Conservation (phyloP, 2,329 filamentous ascomycete species). For the Alternaria conjuncta region DNA sequence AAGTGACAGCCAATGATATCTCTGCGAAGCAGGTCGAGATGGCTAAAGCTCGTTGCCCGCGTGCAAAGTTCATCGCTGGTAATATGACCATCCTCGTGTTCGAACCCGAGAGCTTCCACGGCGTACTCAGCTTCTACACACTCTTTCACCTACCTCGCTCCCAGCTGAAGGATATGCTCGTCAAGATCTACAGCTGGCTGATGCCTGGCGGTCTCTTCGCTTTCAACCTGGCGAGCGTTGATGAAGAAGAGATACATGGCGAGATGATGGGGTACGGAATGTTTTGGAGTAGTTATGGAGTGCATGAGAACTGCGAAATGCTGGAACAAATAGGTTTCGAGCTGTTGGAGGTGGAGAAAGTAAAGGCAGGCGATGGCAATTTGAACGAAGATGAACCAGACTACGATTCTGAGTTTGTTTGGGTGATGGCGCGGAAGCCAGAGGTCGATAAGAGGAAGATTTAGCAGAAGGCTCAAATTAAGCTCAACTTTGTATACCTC, state of each 20-base stretch:
- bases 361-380: conserved; percentile 21
- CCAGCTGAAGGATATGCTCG: conserved; percentile 56
- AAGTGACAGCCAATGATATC: conserved; percentile 50
- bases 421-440: conserved; percentile 17
- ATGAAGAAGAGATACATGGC: conserved; percentile 30
- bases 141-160: conserved; percentile 59
- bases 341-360: conserved; percentile 18
- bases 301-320: conserved; percentile 26
- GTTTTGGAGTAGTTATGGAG: conserved; percentile 46
- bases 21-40: conserved; percentile 45
- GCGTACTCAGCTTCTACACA: conserved; percentile 58
- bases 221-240: conserved; percentile 54
- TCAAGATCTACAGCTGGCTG: conserved; percentile 55
- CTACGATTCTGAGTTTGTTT: conserved; percentile 20
- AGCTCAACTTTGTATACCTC: background rate
- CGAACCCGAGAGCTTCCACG: conserved; percentile 49
- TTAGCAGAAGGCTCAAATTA: background rate
- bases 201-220: conserved; percentile 55
- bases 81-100: conserved; percentile 51
- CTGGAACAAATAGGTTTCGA: conserved; percentile 22
- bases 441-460: background rate
- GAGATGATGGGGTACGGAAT: conserved; percentile 41
- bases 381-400: conserved; percentile 23
- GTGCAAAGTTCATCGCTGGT: conserved; percentile 30
- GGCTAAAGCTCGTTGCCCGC: conserved; percentile 19